Conservation (phyloP, 805 yeast genomes). For the Candida nemodendra region DNA sequence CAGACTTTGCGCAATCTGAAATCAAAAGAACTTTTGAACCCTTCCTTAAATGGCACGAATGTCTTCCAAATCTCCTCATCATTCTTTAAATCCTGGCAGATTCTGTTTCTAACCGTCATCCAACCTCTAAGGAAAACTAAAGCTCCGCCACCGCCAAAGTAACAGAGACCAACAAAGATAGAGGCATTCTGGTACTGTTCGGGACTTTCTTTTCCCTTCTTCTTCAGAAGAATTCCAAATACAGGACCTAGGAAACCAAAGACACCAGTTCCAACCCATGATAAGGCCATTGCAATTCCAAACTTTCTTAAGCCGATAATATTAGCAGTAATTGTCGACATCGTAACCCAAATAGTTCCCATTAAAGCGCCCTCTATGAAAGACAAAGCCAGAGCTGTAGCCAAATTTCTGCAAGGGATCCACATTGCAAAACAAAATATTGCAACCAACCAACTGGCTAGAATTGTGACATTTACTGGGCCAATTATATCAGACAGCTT, state of each 20-base stretch:
- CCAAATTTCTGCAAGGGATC: conserved; percentile 57
- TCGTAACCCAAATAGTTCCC: conserved; percentile 61
- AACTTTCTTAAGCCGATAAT: conserved; percentile 54
- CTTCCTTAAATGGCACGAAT: conserved; percentile 12
- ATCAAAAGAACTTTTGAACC: conserved; percentile 7
- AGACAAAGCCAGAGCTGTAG: conserved; percentile 53
- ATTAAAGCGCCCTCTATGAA: conserved; percentile 53
- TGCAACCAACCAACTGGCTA: conserved; percentile 39
- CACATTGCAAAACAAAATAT: conserved; percentile 49
- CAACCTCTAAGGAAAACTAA: conserved; percentile 53
- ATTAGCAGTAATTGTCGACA: conserved; percentile 50
- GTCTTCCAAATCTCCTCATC: conserved; percentile 21
- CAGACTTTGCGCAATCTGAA: conserved; percentile 15
- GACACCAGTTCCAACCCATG: conserved; percentile 51
- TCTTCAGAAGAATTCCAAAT: conserved; percentile 53
- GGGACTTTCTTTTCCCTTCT: conserved; percentile 36
- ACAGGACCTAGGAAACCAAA: conserved; percentile 59
- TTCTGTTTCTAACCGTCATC: conserved; percentile 48
- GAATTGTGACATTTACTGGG: conserved; percentile 44
- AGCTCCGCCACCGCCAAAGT: conserved; percentile 42
- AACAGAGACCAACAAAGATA: conserved; percentile 58
- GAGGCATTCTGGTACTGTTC: conserved; percentile 52
- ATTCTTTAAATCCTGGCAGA: conserved; percentile 15
- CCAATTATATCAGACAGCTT: conserved; percentile 50
- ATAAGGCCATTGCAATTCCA: conserved; percentile 46